phyloP scores from a whole-genome alignment of 257 asterid species.

The Misopates orontium region DNA sequence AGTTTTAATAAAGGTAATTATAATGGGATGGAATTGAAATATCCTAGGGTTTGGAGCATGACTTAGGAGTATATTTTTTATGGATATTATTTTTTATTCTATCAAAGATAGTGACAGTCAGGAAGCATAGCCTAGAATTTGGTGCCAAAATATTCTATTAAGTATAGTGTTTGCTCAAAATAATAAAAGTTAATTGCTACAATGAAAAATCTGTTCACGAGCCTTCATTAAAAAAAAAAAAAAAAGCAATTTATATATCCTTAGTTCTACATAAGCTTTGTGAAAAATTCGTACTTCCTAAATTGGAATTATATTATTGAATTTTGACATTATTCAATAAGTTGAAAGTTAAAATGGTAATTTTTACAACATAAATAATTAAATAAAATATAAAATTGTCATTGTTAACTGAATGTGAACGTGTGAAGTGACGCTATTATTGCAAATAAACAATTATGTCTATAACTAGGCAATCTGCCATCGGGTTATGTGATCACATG shows the following conservation, averaged over 20 bases:
- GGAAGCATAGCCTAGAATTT: not conserved
- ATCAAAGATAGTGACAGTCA: slow-evolving; percentile 22
- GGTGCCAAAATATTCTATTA: no score
- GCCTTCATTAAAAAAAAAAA: no score
- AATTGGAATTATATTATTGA: no score
- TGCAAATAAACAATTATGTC: not conserved
- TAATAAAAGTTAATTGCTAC: no score
- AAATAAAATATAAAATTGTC: not conserved
- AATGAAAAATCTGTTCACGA: no score
- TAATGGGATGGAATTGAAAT: slow-evolving; percentile 6
- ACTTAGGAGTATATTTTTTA: slow-evolving; percentile 16
- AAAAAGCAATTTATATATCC: no score
- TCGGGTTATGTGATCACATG: slow-evolving; percentile 50
- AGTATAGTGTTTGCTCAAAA: no score
- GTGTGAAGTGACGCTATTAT: slow-evolving; percentile 25
- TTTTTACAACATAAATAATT: not conserved
- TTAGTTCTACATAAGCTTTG: no score
- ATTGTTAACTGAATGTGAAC: slow-evolving; percentile 29
- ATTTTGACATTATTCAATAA: no score
- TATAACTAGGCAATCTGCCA: slow-evolving; percentile 2
- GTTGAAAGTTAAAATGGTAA: no score
- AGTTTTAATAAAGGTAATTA: not conserved
- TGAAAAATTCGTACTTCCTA: no score
- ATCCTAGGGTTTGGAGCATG: slow-evolving; percentile 29
- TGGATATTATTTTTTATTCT: slow-evolving; percentile 30